A percentile compares a stretch with the other conserved stretches of the same genome.
phyloP scores from a whole-genome alignment of 495 filamentous ascomycete species.

The Hypoxylon lienhwacheense region DNA sequence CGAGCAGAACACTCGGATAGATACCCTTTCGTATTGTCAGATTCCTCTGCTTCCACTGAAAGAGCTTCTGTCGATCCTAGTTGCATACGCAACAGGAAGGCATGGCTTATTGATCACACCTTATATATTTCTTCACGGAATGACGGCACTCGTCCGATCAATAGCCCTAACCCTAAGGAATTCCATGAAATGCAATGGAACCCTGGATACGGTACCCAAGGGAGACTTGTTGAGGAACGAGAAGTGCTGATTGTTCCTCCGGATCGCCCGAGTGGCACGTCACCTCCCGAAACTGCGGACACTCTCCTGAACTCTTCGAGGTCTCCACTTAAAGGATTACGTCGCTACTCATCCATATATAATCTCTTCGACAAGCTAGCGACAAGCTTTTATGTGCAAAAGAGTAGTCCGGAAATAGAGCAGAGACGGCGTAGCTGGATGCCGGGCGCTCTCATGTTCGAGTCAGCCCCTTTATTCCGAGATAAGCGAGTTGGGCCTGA shows the following conservation, averaged over 20 bases:
- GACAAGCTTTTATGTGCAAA: constrained; percentile 13
- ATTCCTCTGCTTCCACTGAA: constrained; percentile 27
- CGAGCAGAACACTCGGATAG: constrained; percentile 29
- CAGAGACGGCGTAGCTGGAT: constrained; percentile 34
- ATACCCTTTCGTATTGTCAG: constrained; percentile 39
- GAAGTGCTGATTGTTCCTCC: constrained; percentile 26
- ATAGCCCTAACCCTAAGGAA: constrained; percentile 35
- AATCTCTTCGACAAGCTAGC: constrained; percentile 23
- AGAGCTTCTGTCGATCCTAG: constrained; percentile 27
- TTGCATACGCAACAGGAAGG: constrained; percentile 37
- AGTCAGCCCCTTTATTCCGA: constrained; percentile 13
- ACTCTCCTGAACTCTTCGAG: constrained; percentile 7
- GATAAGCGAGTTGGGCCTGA: constrained; percentile 22
- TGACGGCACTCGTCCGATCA: constrained; percentile 36
- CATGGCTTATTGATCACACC: constrained; percentile 42
- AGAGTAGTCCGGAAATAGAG: constrained; percentile 11
- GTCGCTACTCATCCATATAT: constrained; percentile 20
- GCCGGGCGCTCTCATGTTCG: constrained; percentile 19
- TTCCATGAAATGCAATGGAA: constrained; percentile 42
- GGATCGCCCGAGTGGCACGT: constrained; percentile 18
- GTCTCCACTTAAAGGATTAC: constrained; percentile 19
- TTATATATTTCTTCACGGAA: constrained; percentile 35
- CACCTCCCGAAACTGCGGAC: constrained; percentile 25
- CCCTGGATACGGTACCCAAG: constrained; percentile 22
- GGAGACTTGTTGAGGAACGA: constrained; percentile 34